phyloP scores from a whole-genome alignment of 208 protist species.

The Trypanosoma cruzi region DNA sequence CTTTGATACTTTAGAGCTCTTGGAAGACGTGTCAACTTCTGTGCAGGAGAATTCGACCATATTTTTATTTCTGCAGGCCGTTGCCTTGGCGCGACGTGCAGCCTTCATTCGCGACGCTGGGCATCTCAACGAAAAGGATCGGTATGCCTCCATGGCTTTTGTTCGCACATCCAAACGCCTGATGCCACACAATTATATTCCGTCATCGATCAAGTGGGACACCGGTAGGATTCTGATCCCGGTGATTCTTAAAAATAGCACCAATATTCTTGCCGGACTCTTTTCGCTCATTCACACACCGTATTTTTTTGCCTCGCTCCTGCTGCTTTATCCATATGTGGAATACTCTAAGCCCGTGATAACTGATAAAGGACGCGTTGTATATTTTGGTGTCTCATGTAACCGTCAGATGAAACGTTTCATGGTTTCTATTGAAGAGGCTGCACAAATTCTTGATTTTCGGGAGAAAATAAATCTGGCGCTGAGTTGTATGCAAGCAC shows the following conservation, averaged over 20 bases:
- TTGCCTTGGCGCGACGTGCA: conserved; percentile 59
- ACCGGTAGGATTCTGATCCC: conserved; percentile 57
- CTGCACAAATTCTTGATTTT: conserved; percentile 82
- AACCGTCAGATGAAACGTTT: conserved; percentile 91
- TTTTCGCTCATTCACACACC: conserved; percentile 68
- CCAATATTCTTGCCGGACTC: conserved; percentile 50
- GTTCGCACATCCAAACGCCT: conserved; percentile 87
- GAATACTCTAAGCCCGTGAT: conserved; percentile 79
- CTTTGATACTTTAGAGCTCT: conserved; percentile 33
- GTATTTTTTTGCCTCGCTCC: conserved; percentile 80
- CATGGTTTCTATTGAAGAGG: conserved; percentile 64
- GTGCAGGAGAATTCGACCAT: conserved; percentile 62
- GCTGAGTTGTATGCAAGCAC: conserved; percentile 74
- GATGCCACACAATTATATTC: conserved; percentile 38
- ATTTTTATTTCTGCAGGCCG: conserved; percentile 68
- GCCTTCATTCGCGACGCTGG: conserved; percentile 77
- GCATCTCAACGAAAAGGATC: conserved; percentile 57
- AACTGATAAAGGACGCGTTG: conserved; percentile 50
- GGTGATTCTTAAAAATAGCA: conserved; percentile 59
- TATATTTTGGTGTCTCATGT: conserved; percentile 86
- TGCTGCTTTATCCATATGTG: conserved; percentile 81
- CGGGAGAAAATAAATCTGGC: conserved; percentile 68
- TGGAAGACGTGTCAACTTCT: conserved; percentile 37
- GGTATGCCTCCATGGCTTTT: conserved; percentile 76
- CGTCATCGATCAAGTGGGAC: conserved; percentile 67